Evolutionary conservation across 1,284 basidiomycete genomes (phyloP), one percentile per base, ranked within the genome.

Genomic region (Schizophyllum commune): DNA sequence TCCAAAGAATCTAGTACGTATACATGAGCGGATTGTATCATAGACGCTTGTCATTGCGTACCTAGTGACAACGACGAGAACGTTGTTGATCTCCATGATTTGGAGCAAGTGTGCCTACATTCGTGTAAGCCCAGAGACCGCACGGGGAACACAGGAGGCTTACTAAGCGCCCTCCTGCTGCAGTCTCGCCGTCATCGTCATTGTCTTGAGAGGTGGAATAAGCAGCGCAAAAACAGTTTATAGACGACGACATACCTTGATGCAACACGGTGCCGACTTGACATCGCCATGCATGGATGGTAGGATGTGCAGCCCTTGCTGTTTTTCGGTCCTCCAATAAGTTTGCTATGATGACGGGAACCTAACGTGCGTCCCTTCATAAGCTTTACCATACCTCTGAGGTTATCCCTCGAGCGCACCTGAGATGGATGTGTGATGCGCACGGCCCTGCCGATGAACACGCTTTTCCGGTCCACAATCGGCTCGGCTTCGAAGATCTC

Each of bases 151-250:
- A n/a, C n/a, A n/a, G n/a, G n/a, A n/a, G n/a, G n/a, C n/a, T n/a
- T n/a, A 47, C 91, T 22, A 97, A 74, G 2, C 94, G 83, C 33
- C 88, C 85, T 5, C 95, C 94, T 6, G 95, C 95, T 1, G 93
- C 93, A 0, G 89, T 88, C 74, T 98, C 95, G 1, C 94, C 92
- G 64, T 97, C 92, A 64, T 98, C 95, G 64, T 96, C 92, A 64
- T 96, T 95, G 70, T 97, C 94, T 95, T 20, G 27, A 17, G 58
- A 53, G 57, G 19, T 32, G 60, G 57, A 19, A 56, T 59, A 15
- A 64, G 54, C 20, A 19, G 5, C 13, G 9, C n/a, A n/a, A n/a
- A n/a, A n/a, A n/a, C n/a, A n/a, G n/a, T n/a, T n/a, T n/a, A n/a
- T n/a, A n/a, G n/a, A n/a, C n/a, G n/a, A n/a, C n/a, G n/a, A n/a